Conservation (phyloP, 163 green algal species). For the Chloromonas sp. region DNA sequence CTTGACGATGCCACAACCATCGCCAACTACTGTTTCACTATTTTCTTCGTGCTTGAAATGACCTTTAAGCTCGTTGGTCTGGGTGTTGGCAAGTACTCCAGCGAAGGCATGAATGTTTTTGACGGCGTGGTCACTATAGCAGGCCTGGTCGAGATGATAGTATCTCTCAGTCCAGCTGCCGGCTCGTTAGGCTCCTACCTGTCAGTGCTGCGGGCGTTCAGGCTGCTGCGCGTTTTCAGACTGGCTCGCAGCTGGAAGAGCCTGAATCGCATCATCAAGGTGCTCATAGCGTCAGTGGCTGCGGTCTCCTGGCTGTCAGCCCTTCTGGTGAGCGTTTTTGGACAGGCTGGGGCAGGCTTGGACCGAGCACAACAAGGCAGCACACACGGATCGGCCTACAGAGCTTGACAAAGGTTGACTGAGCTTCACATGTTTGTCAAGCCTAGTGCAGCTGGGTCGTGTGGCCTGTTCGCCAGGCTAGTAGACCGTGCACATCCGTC, state of each 20-base stretch:
- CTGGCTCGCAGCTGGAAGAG: constrained; percentile 52
- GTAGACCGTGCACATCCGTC: too few species aligned
- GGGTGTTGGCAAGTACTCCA: constrained; percentile 35
- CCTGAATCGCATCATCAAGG: constrained; percentile 49
- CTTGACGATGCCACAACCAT: constrained; percentile 20
- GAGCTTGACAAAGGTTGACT: too few species aligned
- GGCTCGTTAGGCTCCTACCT: constrained; percentile 28
- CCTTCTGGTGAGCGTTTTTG: constrained; percentile 11
- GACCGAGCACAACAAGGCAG: constrained; percentile 11
- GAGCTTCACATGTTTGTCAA: too few species aligned
- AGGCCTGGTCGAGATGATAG: constrained; percentile 33
- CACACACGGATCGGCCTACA: too few species aligned
- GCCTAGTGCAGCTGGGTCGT: too few species aligned
- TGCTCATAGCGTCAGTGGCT: constrained; percentile 33
- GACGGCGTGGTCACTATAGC: constrained; percentile 41
- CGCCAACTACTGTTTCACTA: constrained; percentile 51
- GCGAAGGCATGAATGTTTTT: constrained; percentile 51
- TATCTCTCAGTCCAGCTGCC: constrained; percentile 15
- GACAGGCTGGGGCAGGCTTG: too few species aligned
- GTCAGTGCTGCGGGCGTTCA: constrained; percentile 58
- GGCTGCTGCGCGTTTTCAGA: constrained; percentile 66
- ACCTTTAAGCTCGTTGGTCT: constrained; percentile 52
- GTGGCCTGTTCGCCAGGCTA: too few species aligned
- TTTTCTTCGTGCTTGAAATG: constrained; percentile 67
- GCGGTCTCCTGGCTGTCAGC: constrained; percentile 36